These are phyloP conservation scores for Rhizophlyctis rosea DNA, from an alignment of 192 early-diverging fungal genomes.

Conservation along the genomic window DNA sequence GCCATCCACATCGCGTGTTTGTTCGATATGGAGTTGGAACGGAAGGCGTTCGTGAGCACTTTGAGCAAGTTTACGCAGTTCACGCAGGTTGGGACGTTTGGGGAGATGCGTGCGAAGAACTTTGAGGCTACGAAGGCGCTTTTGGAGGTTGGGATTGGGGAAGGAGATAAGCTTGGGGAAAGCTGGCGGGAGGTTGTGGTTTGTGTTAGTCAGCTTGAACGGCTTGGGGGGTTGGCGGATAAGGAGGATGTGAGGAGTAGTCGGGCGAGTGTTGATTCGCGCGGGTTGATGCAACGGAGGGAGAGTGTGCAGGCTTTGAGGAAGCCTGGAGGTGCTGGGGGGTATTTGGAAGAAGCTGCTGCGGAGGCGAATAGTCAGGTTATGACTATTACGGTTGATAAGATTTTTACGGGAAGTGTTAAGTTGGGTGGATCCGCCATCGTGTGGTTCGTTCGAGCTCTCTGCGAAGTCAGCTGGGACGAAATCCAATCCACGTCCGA, in stretches of 20 bases:
- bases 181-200: slow-evolving; percentile 85
- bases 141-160: slow-evolving; percentile 69
- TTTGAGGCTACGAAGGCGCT: slow-evolving; percentile 86
- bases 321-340: slow-evolving; percentile 3
- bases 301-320: slow-evolving; percentile 17
- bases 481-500: slow-evolving; percentile 69
- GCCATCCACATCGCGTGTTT: slow-evolving; percentile 77
- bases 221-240: slow-evolving; percentile 65
- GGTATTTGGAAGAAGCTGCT: slow-evolving; percentile 49
- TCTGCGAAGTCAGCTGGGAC: slow-evolving; percentile 85
- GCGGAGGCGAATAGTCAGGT: slow-evolving; percentile 56
- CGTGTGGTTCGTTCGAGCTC: slow-evolving; percentile 83
- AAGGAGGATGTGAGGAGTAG: neutral
- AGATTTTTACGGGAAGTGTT: slow-evolving; percentile 76
- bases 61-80: slow-evolving; percentile 89
- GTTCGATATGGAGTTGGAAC: slow-evolving; percentile 89
- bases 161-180: slow-evolving; percentile 50
- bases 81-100: slow-evolving; percentile 75
- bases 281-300: slow-evolving; percentile 11
- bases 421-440: slow-evolving; percentile 80
- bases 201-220: slow-evolving; percentile 85
- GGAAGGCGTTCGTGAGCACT: slow-evolving; percentile 87
- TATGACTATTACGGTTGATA: slow-evolving; percentile 79
- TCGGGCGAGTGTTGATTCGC: neutral
- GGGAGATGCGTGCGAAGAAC: slow-evolving; percentile 89